Evolutionary conservation across 495 filamentous ascomycete species (phyloP).

Genomic region (Penicillium daleae): DNA sequence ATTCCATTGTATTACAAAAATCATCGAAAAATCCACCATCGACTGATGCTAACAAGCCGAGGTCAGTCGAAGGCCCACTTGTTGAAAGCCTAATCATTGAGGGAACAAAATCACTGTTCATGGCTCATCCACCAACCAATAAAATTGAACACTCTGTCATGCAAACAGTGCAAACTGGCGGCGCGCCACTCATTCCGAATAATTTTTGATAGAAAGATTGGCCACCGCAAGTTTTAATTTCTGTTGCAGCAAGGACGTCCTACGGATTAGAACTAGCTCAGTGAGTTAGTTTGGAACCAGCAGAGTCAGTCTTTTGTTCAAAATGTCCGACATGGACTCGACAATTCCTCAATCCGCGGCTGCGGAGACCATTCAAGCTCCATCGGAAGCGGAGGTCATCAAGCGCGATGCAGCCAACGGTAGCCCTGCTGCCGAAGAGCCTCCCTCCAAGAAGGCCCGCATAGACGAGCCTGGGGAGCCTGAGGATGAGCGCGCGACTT

Average conservation of each 20-base stretch:
- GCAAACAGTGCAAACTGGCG: conserved; percentile 8
- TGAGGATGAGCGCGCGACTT: conserved; percentile 35
- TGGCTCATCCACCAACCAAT: conserved; percentile 1
- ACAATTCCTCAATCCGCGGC: conserved; percentile 14
- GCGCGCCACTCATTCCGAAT: conserved; percentile 1
- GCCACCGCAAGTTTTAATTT: neutral
- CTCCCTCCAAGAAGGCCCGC: conserved; percentile 62
- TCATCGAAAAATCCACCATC: too few species aligned
- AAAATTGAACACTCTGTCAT: neutral
- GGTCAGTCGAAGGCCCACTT: neutral
- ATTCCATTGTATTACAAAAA: too few species aligned
- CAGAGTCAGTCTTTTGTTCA: neutral
- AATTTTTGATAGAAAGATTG: conserved; percentile 8
- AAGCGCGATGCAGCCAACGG: conserved; percentile 23
- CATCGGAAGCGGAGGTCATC: conserved; percentile 12
- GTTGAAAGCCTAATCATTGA: neutral
- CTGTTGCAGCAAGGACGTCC: neutral
- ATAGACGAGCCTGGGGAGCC: conserved; percentile 43
- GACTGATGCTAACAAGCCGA: neutral
- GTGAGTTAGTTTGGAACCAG: neutral
- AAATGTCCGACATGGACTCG: conserved; percentile 20
- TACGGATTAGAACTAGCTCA: neutral
- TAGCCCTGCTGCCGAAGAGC: conserved; percentile 41
- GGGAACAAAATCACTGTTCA: neutral
- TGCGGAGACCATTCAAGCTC: conserved; percentile 13